A percentile compares a stretch with the other conserved stretches of the same genome.
Evolutionary conservation across 768 basidiomycete genomes (phyloP).

Genomic region (Termitomyces sp.): DNA sequence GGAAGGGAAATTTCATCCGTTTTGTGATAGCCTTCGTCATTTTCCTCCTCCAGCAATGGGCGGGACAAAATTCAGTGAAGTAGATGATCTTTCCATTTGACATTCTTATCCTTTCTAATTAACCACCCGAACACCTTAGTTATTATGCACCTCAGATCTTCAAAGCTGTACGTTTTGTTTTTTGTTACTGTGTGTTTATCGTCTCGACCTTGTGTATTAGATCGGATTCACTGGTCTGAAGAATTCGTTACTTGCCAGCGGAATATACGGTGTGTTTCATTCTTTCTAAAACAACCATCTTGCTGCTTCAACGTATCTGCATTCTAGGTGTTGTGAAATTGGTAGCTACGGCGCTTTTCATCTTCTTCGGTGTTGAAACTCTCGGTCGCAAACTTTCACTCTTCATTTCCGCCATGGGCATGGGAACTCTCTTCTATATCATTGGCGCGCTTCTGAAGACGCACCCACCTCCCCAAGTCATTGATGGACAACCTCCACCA

Average conservation of each 20-base stretch:
- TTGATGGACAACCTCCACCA: slow-evolving; percentile 6
- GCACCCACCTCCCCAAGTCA: slow-evolving; percentile 46
- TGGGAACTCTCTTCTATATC: slow-evolving; percentile 79
- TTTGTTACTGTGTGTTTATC: not conserved
- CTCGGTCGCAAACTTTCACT: slow-evolving; percentile 67
- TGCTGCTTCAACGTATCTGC: too few species aligned
- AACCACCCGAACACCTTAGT: slow-evolving; percentile 16
- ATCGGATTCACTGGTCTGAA: slow-evolving; percentile 60
- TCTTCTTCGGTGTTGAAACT: slow-evolving; percentile 63
- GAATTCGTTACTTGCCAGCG: slow-evolving; percentile 64
- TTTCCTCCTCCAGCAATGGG: slow-evolving; percentile 80
- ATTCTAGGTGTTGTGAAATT: slow-evolving; percentile 53
- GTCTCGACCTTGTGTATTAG: not conserved
- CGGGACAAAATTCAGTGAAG: slow-evolving; percentile 77
- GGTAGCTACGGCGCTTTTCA: slow-evolving; percentile 58
- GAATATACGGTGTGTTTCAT: slow-evolving; percentile 43
- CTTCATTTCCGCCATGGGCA: slow-evolving; percentile 69
- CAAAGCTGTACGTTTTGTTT: slow-evolving; percentile 25
- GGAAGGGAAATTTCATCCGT: slow-evolving; percentile 76
- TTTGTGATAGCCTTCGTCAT: slow-evolving; percentile 80
- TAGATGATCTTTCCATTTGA: slow-evolving; percentile 17
- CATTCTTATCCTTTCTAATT: not conserved
- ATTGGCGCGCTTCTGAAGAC: slow-evolving; percentile 84
- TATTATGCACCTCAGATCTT: slow-evolving; percentile 78
- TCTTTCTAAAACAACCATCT: too few species aligned